Conservation (phyloP, 2,329 filamentous ascomycete species). For the Ceratocystis cubensis region DNA sequence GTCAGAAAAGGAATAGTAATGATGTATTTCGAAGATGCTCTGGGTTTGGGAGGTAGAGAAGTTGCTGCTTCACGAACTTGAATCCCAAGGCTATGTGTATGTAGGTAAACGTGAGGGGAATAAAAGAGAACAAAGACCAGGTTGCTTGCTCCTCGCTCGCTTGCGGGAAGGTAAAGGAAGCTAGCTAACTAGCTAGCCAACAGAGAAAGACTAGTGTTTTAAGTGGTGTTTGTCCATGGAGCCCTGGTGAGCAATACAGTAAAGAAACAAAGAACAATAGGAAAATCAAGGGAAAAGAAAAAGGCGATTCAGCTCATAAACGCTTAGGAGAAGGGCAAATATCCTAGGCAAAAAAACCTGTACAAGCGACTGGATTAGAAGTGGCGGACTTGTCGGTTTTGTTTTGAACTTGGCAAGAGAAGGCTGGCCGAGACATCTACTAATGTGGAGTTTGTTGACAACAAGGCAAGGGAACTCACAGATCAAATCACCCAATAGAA, state of each 20-base stretch:
- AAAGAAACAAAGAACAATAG: background rate
- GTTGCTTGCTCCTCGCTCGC: too few relatives aligned
- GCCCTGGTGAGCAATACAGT: background rate
- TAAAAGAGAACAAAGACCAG: too few relatives aligned
- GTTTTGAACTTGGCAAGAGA: constrained; percentile 10
- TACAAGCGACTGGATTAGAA: background rate
- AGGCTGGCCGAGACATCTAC: constrained; percentile 9
- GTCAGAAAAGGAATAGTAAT: background rate
- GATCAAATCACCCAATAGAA: background rate
- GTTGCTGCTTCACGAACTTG: background rate
- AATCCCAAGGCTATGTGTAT: background rate
- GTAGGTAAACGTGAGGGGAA: background rate
- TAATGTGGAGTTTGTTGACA: constrained; percentile 9
- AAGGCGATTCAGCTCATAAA: background rate
- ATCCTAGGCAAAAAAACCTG: background rate
- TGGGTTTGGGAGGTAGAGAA: background rate
- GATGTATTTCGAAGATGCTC: background rate
- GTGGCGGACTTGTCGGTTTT: constrained; percentile 4
- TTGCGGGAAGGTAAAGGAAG: background rate
- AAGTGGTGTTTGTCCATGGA: background rate
- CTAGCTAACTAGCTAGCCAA: background rate
- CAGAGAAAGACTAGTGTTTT: background rate
- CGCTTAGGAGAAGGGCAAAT: background rate
- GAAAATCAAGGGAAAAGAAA: background rate
- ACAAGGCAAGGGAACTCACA: constrained; percentile 5